phyloP scores from a whole-genome alignment of 2,329 filamentous ascomycete genomes.

The Talaromyces sp. region DNA sequence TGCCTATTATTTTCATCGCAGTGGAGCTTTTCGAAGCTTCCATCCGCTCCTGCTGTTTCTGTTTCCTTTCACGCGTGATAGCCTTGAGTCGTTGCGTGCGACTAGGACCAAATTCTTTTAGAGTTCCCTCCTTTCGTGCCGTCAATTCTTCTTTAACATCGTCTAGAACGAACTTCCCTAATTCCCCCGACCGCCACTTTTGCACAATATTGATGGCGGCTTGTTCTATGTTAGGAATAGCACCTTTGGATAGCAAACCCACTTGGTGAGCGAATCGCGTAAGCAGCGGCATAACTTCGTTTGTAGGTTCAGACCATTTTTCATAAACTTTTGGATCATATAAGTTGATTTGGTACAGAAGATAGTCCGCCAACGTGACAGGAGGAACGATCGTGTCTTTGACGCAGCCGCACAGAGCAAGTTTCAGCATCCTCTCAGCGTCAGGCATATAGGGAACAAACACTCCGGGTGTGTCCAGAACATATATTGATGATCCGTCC shows the following conservation, averaged over 20 bases:
- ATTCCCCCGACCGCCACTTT: slow-evolving; percentile 71
- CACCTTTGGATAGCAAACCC: slow-evolving; percentile 72
- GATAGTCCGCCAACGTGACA: slow-evolving; percentile 80
- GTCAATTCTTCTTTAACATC: slow-evolving; percentile 63
- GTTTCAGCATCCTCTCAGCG: slow-evolving; percentile 85
- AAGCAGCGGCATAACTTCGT: slow-evolving; percentile 74
- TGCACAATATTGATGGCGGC: slow-evolving; percentile 78
- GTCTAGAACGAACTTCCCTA: slow-evolving; percentile 79
- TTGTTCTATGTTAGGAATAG: slow-evolving; percentile 65
- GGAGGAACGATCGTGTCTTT: slow-evolving; percentile 81
- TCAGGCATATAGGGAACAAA: slow-evolving; percentile 89
- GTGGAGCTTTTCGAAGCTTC: slow-evolving; percentile 1
- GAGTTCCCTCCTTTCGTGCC: slow-evolving; percentile 38
- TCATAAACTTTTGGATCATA: slow-evolving; percentile 61
- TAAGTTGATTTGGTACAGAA: slow-evolving; percentile 79
- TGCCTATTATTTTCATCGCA: slow-evolving; percentile 20
- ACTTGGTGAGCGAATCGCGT: slow-evolving; percentile 67
- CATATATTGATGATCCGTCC: slow-evolving; percentile 64
- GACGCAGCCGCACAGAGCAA: slow-evolving; percentile 86
- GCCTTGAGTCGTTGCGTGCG: slow-evolving; percentile 44
- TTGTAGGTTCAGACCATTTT: slow-evolving; percentile 69
- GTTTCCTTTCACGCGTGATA: slow-evolving; percentile 29
- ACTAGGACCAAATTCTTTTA: slow-evolving; percentile 36
- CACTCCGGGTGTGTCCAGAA: slow-evolving; percentile 90
- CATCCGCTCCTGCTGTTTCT: slow-evolving; percentile 19